Base-by-base conservation (phyloP, 2,329 filamentous ascomycete genomes). In the Pseudogymnoascus sp. region DNA sequence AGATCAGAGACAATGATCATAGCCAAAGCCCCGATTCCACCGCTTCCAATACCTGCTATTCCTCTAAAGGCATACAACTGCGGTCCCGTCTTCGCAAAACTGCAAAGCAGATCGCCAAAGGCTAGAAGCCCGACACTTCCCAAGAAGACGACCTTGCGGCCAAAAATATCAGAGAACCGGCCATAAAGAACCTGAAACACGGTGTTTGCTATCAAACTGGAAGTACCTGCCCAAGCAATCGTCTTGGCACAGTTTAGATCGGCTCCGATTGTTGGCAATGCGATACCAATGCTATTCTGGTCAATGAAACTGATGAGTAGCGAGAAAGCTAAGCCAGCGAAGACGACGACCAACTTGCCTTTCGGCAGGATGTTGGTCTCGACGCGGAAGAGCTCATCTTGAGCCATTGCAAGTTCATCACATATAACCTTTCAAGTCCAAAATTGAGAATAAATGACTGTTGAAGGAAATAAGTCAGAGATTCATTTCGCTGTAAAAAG, bases 171-270 rank as follows among this genome's bases (percentile, higher is more conserved):
- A 0, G 84, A 86, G 2, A 87, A 68, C 2, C 84, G 79, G 18
- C 85, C 85, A 69, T 88, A 88, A 0, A 88, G 77, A 64, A 87
- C 83, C 66, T 86, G 85, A 66, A 88, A 88, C 36, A 83, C 81
- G 0, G 86, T 87, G 64, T 82, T 83, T 31, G 81, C 81, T 53
- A 85, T 80, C 49, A 85, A 71, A 3, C 78, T 77, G 7, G 80
- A 78, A 0, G 80, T 83, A 5, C 80, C 81, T 1, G 80, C 80
- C 82, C 82, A 84, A 0, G 80, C 77, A 56, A 86, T 86, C 2
- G 80, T 80, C n/a, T 75, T 76, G 1, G 76, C 76, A 63, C 59
- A 61, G 46, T 72, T 67, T 18, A 73, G 74, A 62, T 84, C 79
- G 61, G 75, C 69, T 62, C 79, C 77, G 67, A 84, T 78, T 31